Conservation (phyloP, 2,329 filamentous ascomycete genomes). For the Ceratocystis albifundus region DNA sequence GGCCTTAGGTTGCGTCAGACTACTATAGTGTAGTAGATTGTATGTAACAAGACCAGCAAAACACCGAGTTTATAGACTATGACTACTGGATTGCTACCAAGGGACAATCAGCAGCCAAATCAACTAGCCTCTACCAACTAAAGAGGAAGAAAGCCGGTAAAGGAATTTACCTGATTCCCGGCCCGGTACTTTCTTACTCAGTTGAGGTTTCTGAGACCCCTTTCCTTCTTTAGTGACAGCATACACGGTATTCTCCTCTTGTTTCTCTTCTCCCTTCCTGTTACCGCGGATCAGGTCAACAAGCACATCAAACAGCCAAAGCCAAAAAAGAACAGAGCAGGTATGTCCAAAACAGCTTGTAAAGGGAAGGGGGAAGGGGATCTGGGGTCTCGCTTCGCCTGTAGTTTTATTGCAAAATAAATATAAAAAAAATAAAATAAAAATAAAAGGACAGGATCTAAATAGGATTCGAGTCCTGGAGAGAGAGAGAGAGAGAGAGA, state of each 20-base stretch:
- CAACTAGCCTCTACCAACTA: not conserved
- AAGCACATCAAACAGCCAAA: not conserved
- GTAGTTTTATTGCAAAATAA: not conserved
- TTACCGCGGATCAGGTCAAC: not conserved
- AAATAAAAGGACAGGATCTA: not conserved
- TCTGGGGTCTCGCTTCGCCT: slow-evolving; percentile 3
- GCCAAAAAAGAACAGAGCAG: not conserved
- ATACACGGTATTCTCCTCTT: too few relatives aligned
- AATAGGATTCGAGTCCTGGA: not conserved
- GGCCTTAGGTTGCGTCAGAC: not conserved
- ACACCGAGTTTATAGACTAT: not conserved
- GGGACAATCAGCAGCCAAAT: not conserved
- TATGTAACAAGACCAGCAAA: slow-evolving; percentile 11
- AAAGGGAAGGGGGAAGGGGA: not conserved
- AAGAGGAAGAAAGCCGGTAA: slow-evolving; percentile 1
- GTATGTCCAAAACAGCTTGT: not conserved
- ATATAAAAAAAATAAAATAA: too few relatives aligned
- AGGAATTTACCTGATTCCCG: not conserved
- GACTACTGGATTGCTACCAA: not conserved
- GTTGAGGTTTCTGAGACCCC: not conserved
- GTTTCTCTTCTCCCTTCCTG: too few relatives aligned
- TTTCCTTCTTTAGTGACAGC: not conserved
- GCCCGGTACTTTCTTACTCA: not conserved
- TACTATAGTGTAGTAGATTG: slow-evolving; percentile 6
- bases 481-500: too few relatives aligned